Base-by-base conservation (phyloP, 441 rosid genomes). In the Manihot esculenta region DNA sequence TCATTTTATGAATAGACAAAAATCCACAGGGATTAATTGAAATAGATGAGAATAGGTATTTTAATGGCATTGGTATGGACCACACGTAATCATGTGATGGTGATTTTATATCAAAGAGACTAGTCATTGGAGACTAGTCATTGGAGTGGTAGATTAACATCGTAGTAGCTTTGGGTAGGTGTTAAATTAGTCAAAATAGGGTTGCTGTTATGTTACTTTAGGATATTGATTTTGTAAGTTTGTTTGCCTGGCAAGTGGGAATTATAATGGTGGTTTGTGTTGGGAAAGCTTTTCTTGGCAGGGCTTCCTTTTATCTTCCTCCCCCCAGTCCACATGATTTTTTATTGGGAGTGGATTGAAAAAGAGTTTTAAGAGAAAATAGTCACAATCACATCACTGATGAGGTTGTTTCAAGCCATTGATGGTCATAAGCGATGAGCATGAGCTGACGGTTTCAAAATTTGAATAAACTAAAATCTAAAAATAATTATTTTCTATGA, bases 21-120 rank as follows among this genome's bases (percentile, higher is more conserved):
- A 57, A 41, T 67, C 17, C 42, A 15, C 38, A 21, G 0, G 13
- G 50, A 42, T 38, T 5, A 38, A 38, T 38, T 38, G 42, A 7
- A 38, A 50, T 47, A 61, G 42, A 8, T 30, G 71, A 35, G 10
- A 41, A 5, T 38, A 26, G 7, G 45, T 33, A 15, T 21, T 54
- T 21, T 54, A 66, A 47, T 61, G 72, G 44, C 69, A 42, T 55
- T 33, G 54, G 55, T 1, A 38, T 24, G 49, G 73, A 24, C 47
- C 64, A 42, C 44, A n/a, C n/a, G n/a, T 18, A 1, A 23, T 44
- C 21, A 1, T 27, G 14, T 20, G 56, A 51, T 63, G 44, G 24
- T 45, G 3, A 30, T 9, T 17, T 15, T 15, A 53, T 38, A 38
- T 38, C 1, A 2, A 53, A 10, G 10, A 20, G 11, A 53, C 27